Conservation (phyloP, 2,329 filamentous ascomycete genomes). For the Epichloe elymi region DNA sequence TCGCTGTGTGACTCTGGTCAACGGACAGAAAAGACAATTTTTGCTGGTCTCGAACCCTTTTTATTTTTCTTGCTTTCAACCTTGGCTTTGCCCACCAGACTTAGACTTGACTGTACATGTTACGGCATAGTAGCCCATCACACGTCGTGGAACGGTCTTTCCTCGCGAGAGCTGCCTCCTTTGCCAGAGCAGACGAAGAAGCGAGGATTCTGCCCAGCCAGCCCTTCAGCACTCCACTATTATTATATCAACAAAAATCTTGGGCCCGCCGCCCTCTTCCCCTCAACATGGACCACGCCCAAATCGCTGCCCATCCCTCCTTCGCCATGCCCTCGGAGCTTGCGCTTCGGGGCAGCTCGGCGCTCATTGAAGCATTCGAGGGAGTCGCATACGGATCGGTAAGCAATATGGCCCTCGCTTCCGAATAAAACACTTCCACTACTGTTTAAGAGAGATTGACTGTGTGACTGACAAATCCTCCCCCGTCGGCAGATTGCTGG, state of each 20-base stretch:
- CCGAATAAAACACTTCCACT: background rate
- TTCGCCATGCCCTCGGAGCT: conserved; percentile 12
- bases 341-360: conserved; percentile 23
- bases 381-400: conserved; percentile 84
- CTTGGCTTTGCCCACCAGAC: background rate
- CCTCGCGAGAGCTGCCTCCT: conserved; percentile 1
- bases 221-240: background rate
- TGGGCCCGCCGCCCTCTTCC: background rate
- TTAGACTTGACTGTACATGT: background rate
- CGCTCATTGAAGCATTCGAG: conserved; percentile 57
- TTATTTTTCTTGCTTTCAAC: background rate
- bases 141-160: background rate
- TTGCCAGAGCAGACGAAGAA: conserved; percentile 1
- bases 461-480: background rate
- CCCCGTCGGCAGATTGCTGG: conserved; percentile 51
- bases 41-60: background rate
- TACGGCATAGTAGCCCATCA: background rate
- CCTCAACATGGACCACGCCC: conserved; percentile 18
- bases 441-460: background rate
- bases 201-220: too few relatives aligned
- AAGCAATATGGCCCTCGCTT: conserved; percentile 20
- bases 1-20: background rate
- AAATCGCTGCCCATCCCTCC: conserved; percentile 16
- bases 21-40: background rate
- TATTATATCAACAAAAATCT: too few relatives aligned